Conservation (phyloP, 352 stramenopile genomes). For the Globisporangium canariense region DNA sequence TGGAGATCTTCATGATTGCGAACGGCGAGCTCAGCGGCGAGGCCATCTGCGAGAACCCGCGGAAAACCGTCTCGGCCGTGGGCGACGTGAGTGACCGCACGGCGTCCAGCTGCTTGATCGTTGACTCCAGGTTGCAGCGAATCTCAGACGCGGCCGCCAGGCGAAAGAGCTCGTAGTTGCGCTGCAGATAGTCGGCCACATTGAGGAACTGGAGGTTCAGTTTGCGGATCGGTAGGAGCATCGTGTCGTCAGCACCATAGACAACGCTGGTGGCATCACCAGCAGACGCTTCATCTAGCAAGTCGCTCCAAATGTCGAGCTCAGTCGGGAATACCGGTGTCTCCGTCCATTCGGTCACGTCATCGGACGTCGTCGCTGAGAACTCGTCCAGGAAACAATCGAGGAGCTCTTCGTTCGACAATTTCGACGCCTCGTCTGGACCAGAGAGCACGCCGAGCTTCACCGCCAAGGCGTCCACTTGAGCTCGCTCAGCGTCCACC, state of each 20-base stretch:
- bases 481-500: slow-evolving; percentile 25
- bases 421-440: slow-evolving; percentile 25
- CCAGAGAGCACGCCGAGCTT: slow-evolving; percentile 47
- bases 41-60: slow-evolving; percentile 42
- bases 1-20: slow-evolving; percentile 81
- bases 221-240: slow-evolving; percentile 89
- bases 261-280: slow-evolving; percentile 14
- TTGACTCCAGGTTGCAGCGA: slow-evolving; percentile 79
- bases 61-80: slow-evolving; percentile 56
- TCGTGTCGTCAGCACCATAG: slow-evolving; percentile 36
- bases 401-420: slow-evolving; percentile 43
- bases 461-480: slow-evolving; percentile 37
- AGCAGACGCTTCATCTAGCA: slow-evolving; percentile 24
- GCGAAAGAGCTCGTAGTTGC: slow-evolving; percentile 90
- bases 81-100: slow-evolving; percentile 33
- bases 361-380: slow-evolving; percentile 30
- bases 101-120: slow-evolving; percentile 73
- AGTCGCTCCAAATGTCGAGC: slow-evolving; percentile 83
- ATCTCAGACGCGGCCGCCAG: slow-evolving; percentile 89
- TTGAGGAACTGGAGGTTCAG: slow-evolving; percentile 96
- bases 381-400: slow-evolving; percentile 61
- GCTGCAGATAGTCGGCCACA: slow-evolving; percentile 91
- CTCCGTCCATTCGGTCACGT: slow-evolving; percentile 19
- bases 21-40: slow-evolving; percentile 35
- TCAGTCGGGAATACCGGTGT: slow-evolving; percentile 76